These are phyloP conservation scores for Physcomitrellopsis africana DNA, from an alignment of 225 moss, liverwort and hornwort species.

Conservation along the genomic window DNA sequence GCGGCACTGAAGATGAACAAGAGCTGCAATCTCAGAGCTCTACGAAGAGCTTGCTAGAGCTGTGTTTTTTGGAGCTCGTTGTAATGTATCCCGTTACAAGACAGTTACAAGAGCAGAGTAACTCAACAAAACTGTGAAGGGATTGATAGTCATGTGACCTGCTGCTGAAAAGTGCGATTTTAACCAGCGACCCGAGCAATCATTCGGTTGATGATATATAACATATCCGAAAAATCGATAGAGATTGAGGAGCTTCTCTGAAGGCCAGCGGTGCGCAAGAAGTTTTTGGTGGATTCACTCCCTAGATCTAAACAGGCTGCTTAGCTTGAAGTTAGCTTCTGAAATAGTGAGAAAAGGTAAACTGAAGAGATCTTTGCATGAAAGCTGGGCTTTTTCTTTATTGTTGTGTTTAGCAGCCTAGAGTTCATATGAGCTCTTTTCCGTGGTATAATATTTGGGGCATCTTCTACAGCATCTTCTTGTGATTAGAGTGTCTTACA, in stretches of 20 bases:
- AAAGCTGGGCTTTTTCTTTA: constrained; percentile 34
- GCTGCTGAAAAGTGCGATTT: constrained; percentile 11
- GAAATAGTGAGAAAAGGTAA: not conserved
- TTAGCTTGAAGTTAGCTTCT: not conserved
- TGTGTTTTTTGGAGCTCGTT: constrained; percentile 11
- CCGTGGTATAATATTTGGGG: constrained; percentile 11
- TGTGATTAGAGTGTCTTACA: constrained; percentile 12
- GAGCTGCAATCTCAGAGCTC: constrained; percentile 24
- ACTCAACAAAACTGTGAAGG: constrained; percentile 22
- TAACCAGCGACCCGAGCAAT: constrained; percentile 9
- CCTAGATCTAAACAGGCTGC: not conserved
- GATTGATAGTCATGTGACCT: constrained; percentile 24
- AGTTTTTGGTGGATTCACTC: constrained; percentile 7
- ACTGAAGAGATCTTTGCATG: constrained; percentile 35
- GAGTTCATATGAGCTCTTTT: constrained; percentile 30
- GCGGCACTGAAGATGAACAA: not conserved
- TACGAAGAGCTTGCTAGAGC: constrained; percentile 27
- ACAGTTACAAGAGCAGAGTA: constrained; percentile 9
- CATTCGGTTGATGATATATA: too few species aligned
- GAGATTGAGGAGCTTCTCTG: constrained; percentile 9
- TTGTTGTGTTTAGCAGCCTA: constrained; percentile 23
- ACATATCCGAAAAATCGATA: too few species aligned
- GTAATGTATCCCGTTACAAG: constrained; percentile 21
- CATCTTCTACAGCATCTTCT: constrained; percentile 5
- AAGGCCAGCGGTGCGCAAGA: constrained; percentile 2